phyloP scores from a whole-genome alignment of 176 grass and related monocot species.

The Metroxylon sagu region DNA sequence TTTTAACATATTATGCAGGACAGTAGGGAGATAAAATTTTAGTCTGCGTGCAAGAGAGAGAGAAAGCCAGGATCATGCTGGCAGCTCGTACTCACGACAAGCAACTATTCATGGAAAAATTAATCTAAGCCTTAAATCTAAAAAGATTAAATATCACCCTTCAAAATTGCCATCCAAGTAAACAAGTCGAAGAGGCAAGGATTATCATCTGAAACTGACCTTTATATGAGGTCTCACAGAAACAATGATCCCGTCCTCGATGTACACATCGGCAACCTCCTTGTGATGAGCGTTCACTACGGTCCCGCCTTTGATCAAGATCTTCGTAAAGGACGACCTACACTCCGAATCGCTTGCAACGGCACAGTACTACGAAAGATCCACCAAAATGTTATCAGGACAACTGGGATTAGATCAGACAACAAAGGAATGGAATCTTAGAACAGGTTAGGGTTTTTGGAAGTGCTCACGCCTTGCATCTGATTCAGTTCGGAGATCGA shows the following conservation, averaged over 20 bases:
- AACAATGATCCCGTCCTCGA: conserved; percentile 76
- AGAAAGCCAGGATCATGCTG: too few species aligned
- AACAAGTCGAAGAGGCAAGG: neutral
- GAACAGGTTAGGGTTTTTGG: too few species aligned
- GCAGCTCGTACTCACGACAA: too few species aligned
- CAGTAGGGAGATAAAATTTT: too few species aligned
- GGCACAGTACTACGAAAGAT: conserved; percentile 8
- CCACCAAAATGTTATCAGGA: neutral
- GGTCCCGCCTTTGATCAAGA: conserved; percentile 90
- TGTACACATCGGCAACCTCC: conserved; percentile 77
- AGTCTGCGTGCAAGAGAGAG: too few species aligned
- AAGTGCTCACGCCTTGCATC: too few species aligned
- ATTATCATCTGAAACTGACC: conserved; percentile 26
- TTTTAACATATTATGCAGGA: too few species aligned
- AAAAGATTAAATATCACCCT: too few species aligned
- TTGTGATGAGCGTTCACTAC: conserved; percentile 85
- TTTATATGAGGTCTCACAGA: conserved; percentile 62
- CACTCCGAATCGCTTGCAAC: conserved; percentile 4
- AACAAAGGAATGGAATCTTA: neutral
- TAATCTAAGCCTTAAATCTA: too few species aligned
- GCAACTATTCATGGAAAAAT: too few species aligned
- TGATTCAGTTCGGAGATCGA: too few species aligned
- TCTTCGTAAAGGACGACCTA: conserved; percentile 23
- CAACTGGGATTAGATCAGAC: neutral
- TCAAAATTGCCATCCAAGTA: neutral